Evolutionary conservation across 495 filamentous ascomycete genomes (phyloP).

Genomic region (Corynascus novoguineensis): DNA sequence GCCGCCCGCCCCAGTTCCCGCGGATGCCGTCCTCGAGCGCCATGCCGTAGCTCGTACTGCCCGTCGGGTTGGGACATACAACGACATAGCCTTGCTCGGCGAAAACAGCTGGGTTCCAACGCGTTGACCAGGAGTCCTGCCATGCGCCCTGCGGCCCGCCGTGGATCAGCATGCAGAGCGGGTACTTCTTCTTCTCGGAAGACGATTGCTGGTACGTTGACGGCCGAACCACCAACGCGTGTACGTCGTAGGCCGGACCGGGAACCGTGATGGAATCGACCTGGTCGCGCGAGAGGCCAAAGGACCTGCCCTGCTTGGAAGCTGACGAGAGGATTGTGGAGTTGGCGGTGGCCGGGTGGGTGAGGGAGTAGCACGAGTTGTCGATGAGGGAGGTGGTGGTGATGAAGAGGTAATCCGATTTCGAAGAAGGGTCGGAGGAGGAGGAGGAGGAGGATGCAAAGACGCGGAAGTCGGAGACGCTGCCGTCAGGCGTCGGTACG

Average conservation of each 20-base stretch:
- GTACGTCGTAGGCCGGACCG: slow-evolving; percentile 52
- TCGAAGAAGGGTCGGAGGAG: slow-evolving; percentile 3
- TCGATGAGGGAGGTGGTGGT: slow-evolving; percentile 63
- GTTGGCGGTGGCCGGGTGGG: slow-evolving; percentile 47
- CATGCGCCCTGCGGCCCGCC: slow-evolving; percentile 85
- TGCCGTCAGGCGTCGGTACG: slow-evolving; percentile 53
- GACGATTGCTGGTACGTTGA: slow-evolving; percentile 71
- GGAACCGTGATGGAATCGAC: slow-evolving; percentile 68
- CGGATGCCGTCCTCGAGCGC: slow-evolving; percentile 69
- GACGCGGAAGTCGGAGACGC: slow-evolving; percentile 53
- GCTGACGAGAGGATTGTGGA: slow-evolving; percentile 55
- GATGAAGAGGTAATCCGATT: slow-evolving; percentile 51
- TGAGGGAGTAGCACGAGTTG: slow-evolving; percentile 59
- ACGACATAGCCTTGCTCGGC: slow-evolving; percentile 90
- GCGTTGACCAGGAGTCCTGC: slow-evolving; percentile 76
- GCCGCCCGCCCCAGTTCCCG: slow-evolving; percentile 69
- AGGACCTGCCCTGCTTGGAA: slow-evolving; percentile 60
- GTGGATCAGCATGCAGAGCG: slow-evolving; percentile 77
- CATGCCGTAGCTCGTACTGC: slow-evolving; percentile 81
- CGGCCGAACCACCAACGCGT: slow-evolving; percentile 77
- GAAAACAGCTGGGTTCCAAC: slow-evolving; percentile 89
- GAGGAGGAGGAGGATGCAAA: slow-evolving; percentile 45
- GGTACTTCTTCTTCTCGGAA: slow-evolving; percentile 60
- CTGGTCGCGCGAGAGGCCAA: slow-evolving; percentile 58
- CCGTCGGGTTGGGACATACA: slow-evolving; percentile 83